Evolutionary conservation across 176 grass and related monocot genomes (phyloP), one percentile per base, ranked within the genome.

Genomic region (Bolboschoenus planiculmis): DNA sequence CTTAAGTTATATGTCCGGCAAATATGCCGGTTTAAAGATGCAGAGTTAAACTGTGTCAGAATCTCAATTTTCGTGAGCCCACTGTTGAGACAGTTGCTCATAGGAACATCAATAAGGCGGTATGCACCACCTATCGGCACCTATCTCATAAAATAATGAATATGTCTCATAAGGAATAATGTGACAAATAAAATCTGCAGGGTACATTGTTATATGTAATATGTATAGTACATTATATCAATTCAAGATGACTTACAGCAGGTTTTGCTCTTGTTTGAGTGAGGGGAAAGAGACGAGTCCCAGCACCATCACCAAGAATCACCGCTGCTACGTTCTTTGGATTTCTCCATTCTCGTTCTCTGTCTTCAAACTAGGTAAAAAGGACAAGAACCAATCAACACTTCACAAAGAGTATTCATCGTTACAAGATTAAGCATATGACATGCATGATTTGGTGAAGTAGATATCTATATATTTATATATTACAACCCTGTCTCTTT

Each of bases 31-130:
- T 94, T 97, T 30, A 97, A 88, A 14, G 94, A 97, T 0, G 84
- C 81, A 0, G 95, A 97, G 83, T 97, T 97, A 85, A 94, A 97
- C 83, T 97, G 95, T 13, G 95, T 97, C 76, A 97, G 88, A 72
- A 97, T 81, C 44, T 97, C 94, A 51, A 97, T 85, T 88, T 94
- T 97, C n/a, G n/a, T n/a, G n/a, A n/a, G n/a, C n/a, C n/a, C n/a
- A 61, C 95, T 98, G 73, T 98, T 98, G 11, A 93, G 91, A 81
- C 95, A 98, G 86, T 95, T 98, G 82, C 92, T 98, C 87, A 95
- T 90, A 21, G 92, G 90, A 72, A 98, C 89, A 56, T 98, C 95
- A 57, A 98, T 91, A 64, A 98, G 81, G 78, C 92, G 87, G 78
- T 98, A 95, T 40, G 92, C 81, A 13, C 95, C 95, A 10, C 95